A percentile compares a stretch with the other conserved stretches of the same genome.
phyloP scores from a whole-genome alignment of 352 stramenopile species.

The Phytopythium litorale region DNA sequence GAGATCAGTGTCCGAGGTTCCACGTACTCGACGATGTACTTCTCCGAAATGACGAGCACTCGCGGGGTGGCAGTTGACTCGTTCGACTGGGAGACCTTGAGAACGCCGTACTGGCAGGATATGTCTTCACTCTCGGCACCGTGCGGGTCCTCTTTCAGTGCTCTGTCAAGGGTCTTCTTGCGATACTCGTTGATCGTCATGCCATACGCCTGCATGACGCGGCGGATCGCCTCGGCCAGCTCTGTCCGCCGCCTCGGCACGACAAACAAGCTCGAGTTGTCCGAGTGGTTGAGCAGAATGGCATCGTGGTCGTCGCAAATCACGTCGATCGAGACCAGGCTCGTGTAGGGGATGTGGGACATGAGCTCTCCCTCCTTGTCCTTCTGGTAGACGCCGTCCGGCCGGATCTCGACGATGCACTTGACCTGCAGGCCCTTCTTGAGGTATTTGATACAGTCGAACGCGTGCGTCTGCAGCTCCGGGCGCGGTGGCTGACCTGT shows the following conservation, averaged over 20 bases:
- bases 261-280: constrained; percentile 81
- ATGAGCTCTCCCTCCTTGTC: constrained; percentile 73
- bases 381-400: constrained; percentile 73
- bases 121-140: constrained; percentile 24
- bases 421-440: constrained; percentile 50
- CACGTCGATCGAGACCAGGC: constrained; percentile 77
- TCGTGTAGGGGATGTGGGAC: constrained; percentile 80
- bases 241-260: constrained; percentile 59
- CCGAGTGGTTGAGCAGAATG: constrained; percentile 71
- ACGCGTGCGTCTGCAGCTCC: constrained; percentile 54
- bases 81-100: constrained; percentile 48
- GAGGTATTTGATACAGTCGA: constrained; percentile 61
- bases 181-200: constrained; percentile 84
- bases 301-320: constrained; percentile 73
- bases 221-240: constrained; percentile 62
- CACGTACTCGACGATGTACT: constrained; percentile 62
- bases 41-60: constrained; percentile 62
- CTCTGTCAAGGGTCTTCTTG: constrained; percentile 72
- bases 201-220: constrained; percentile 68
- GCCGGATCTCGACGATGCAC: constrained; percentile 65
- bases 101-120: constrained; percentile 70
- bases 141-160: constrained; percentile 40
- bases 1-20: constrained; percentile 52
- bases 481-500: constrained; percentile 13
- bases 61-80: constrained; percentile 27